Evolutionary conservation across 78 protist genomes (phyloP), one percentile per base, ranked within the genome.

Genomic region (Dictyostelium brefeldianum): DNA sequence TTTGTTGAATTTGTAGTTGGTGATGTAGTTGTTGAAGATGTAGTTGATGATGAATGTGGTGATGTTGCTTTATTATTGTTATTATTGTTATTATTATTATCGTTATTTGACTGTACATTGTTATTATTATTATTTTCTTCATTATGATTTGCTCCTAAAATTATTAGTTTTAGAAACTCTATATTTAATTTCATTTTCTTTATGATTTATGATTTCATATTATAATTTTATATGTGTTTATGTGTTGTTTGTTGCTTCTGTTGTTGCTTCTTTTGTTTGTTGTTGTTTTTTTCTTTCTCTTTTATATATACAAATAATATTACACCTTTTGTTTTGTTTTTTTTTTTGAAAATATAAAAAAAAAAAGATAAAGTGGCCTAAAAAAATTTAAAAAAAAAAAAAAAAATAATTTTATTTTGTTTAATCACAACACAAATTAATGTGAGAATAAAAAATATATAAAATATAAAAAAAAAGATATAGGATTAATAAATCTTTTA

Each of bases 151-250:
- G 36, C 29, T 27, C 91, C 91, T 22, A 83, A 64, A 29, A 83
- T 83, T 7, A 83, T 83, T 11, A 54, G 22, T 73, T 70, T 71
- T 47, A 83, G 59, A 65, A 83, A 78, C 6, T 83, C 91, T 18
- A 54, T 73, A 74, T 83, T 83, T 70, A 83, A 51, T 65, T 83
- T 83, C 91, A 83, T 83, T 22, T 41, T 70, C 31, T 62, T 62
- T 25, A 62, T 27, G 7, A n/a, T 62, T 62, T 62, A n/a, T 20
- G 25, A 20, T 56, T n/a, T 56, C 5, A 20, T 56, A 8, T 20
- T 36, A 36, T 36, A 36, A 36, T 56, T 56, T 56, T 20, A 6
- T 56, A 20, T 56, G 6, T 20, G 7, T 56, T 8, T 18, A 5
- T 56, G 6, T 56, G n/a, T n/a, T n/a, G n/a, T n/a, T n/a, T n/a